Conservation (phyloP, 352 stramenopile species). For the Thraustochytrium sp. region DNA sequence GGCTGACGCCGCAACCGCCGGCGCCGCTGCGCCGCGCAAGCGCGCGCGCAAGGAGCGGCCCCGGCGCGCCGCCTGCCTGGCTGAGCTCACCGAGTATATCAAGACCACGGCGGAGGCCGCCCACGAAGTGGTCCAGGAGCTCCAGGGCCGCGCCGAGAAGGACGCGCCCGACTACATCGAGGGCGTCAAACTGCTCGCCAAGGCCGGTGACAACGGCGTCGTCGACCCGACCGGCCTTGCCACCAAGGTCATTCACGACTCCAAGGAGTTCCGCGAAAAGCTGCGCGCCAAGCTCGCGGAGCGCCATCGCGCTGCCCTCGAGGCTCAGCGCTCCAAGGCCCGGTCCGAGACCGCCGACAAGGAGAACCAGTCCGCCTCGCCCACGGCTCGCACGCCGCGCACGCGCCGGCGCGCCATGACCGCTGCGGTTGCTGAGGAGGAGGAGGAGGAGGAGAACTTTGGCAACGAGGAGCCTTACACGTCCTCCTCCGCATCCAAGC, state of each 20-base stretch:
- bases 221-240: constrained; percentile 14
- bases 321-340: background rate
- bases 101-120: constrained; percentile 27
- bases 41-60: background rate
- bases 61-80: background rate
- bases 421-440: no score
- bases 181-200: constrained; percentile 20
- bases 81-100: constrained; percentile 21
- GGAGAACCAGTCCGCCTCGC: constrained; percentile 19
- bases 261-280: constrained; percentile 8
- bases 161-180: constrained; percentile 18
- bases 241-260: constrained; percentile 36
- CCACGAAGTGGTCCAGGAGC: constrained; percentile 12
- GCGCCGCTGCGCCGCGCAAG: background rate
- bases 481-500: no score
- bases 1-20: background rate
- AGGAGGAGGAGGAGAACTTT: background rate
- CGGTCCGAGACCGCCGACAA: background rate
- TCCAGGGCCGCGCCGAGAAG: background rate
- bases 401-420: no score
- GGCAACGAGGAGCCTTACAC: no score
- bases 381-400: no score
- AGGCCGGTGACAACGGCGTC: constrained; percentile 13
- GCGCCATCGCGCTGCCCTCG: background rate
- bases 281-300: constrained; percentile 25